phyloP scores from a whole-genome alignment of 257 asterid genomes.

The Salvia rosmarinus region DNA sequence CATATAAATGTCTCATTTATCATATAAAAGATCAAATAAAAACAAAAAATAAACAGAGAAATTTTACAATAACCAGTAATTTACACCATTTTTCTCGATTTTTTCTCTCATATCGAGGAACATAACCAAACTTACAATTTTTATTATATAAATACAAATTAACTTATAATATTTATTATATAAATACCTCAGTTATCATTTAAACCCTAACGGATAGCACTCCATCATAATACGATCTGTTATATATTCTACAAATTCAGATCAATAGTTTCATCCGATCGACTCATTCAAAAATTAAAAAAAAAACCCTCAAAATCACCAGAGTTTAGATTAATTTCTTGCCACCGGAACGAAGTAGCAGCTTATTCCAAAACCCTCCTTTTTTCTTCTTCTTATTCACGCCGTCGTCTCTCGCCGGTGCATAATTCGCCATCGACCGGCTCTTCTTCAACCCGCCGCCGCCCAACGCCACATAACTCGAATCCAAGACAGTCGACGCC shows the following conservation, averaged over 20 bases:
- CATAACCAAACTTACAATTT: too few species aligned
- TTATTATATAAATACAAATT: too few species aligned
- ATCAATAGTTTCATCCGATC: conserved; percentile 6
- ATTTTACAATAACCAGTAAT: too few species aligned
- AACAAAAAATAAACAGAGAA: too few species aligned
- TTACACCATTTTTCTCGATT: too few species aligned
- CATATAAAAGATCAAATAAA: too few species aligned
- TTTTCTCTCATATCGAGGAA: too few species aligned
- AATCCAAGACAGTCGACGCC: conserved; percentile 47
- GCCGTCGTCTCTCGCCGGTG: conserved; percentile 33
- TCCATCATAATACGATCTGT: too few species aligned
- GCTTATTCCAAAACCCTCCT: conserved; percentile 69
- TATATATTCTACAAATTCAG: conserved; percentile 2
- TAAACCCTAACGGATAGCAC: too few species aligned
- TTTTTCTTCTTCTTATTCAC: conserved; percentile 47
- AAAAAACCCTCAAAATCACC: conserved; percentile 4
- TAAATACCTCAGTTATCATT: too few species aligned
- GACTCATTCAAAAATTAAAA: not conserved
- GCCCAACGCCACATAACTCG: conserved; percentile 33
- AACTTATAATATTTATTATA: too few species aligned
- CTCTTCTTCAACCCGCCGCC: conserved; percentile 56
- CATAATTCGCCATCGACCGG: conserved; percentile 56
- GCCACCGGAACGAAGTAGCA: conserved; percentile 40
- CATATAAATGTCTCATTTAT: too few species aligned
- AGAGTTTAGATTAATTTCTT: conserved; percentile 39